Conservation (phyloP, 2,329 filamentous ascomycete genomes). For the Colletotrichum simmondsii region DNA sequence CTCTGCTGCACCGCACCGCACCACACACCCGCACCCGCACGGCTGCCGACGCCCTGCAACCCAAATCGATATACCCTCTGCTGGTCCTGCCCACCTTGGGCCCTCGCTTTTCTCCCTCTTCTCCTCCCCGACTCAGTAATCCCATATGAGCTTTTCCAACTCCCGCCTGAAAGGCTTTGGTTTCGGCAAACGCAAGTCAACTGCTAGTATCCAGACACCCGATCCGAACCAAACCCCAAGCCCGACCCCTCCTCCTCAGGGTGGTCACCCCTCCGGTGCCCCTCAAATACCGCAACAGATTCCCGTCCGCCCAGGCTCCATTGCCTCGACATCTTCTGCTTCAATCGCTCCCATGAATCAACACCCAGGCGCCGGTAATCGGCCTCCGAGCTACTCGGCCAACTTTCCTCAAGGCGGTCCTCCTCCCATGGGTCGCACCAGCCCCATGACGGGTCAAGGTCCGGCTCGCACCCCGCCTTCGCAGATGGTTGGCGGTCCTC, state of each 20-base stretch:
- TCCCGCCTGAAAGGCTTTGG: conserved; percentile 82
- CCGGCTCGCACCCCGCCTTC: conserved; percentile 65
- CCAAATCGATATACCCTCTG: conserved; percentile 32
- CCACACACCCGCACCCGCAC: not conserved
- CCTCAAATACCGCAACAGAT: conserved; percentile 65
- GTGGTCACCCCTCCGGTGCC: conserved; percentile 36
- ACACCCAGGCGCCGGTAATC: conserved; percentile 65
- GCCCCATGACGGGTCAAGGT: conserved; percentile 59
- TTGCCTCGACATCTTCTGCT: conserved; percentile 57
- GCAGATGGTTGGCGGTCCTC: conserved; percentile 72
- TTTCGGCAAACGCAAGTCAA: conserved; percentile 83
- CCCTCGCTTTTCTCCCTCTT: conserved; percentile 33
- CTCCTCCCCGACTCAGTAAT: conserved; percentile 34
- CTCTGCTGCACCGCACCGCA: not conserved
- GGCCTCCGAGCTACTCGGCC: conserved; percentile 72
- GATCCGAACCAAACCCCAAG: conserved; percentile 48
- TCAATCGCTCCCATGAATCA: conserved; percentile 69
- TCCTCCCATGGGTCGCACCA: conserved; percentile 64
- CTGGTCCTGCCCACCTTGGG: conserved; percentile 31
- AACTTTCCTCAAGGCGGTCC: conserved; percentile 61
- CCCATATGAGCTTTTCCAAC: conserved; percentile 82
- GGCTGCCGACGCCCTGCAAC: conserved; percentile 26
- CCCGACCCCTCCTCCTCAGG: conserved; percentile 48
- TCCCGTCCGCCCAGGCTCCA: conserved; percentile 49
- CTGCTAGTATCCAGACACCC: conserved; percentile 66